Base-by-base conservation (phyloP, 495 filamentous ascomycete genomes). In the Peziza echinospora region DNA sequence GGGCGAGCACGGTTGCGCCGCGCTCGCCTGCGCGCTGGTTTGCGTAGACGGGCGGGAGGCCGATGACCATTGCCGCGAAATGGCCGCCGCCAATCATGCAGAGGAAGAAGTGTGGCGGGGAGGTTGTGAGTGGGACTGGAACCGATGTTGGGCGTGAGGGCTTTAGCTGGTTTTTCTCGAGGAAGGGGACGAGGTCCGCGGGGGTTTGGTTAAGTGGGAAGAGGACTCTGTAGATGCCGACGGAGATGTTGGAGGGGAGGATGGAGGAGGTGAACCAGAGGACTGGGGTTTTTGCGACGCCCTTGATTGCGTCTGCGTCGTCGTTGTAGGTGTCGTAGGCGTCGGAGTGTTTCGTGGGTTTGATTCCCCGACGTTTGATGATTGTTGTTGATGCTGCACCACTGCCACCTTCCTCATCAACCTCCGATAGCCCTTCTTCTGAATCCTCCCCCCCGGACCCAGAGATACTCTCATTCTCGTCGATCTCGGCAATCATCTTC, bases 51-150 rank as follows among this genome's bases (percentile, higher is more conserved):
- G 91, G 86, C 0, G 81, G 77, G 3, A 96, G 68, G 2, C 84
- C 83, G 17, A 96, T 78, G 25, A 96, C 67, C 85, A 96, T 94
- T 19, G 81, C 91, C 0, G 89, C 89, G 59, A 97, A 96, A 55
- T 97, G 89, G 1, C 89, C 89, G 51, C 89, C 89, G 6, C 89
- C 89, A 46, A 96, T 91, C 89, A 97, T 97, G 61, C 85, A 96
- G 47, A 96, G 72, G 56, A 97, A 93, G 22, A 92, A 73, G 54
- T 93, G 86, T 5, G 82, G 82, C 23, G 41, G 39, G 54, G 65
- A 65, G 52, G 63, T 68, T 5, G 71, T 63, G 41, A 72, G 73
- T 40, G 84, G 75, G 1, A 71, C 63, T 3, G 92, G 62, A 53
- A 96, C n/a, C n/a, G n/a, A n/a, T n/a, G n/a, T n/a, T 11, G 13